phyloP scores from a whole-genome alignment of 345 rosid species.

The Carallia pectinifolia region DNA sequence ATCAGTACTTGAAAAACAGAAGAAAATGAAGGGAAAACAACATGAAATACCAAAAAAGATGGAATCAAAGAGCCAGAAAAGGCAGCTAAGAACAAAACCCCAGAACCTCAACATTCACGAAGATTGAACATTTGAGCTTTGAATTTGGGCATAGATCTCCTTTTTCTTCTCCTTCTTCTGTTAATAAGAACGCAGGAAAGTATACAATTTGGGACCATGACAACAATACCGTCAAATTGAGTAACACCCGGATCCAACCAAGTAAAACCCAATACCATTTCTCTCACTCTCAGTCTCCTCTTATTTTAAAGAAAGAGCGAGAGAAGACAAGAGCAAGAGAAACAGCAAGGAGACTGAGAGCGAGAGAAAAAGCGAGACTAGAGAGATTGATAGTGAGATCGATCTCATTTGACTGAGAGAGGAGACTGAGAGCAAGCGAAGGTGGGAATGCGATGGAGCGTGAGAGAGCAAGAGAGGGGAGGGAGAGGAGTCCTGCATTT shows the following conservation, averaged over 20 bases:
- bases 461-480: too few species aligned
- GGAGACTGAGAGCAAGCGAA: too few species aligned
- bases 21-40: not conserved
- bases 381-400: too few species aligned
- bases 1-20: not conserved
- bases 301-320: too few species aligned
- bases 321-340: too few species aligned
- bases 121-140: not conserved
- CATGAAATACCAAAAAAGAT: not conserved
- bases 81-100: not conserved
- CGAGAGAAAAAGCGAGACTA: too few species aligned
- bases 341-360: too few species aligned
- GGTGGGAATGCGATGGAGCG: too few species aligned
- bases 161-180: too few species aligned
- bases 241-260: conserved; percentile 20
- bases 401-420: too few species aligned
- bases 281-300: not conserved
- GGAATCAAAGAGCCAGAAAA: not conserved
- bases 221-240: not conserved
- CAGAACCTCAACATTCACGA: not conserved
- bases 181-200: not conserved
- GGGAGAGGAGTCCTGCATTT: too few species aligned
- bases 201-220: not conserved
- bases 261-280: conserved; percentile 16
- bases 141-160: not conserved